Evolutionary conservation across 1,284 basidiomycete species (phyloP).

Genomic region (Melampsora abietis-canadensis): DNA sequence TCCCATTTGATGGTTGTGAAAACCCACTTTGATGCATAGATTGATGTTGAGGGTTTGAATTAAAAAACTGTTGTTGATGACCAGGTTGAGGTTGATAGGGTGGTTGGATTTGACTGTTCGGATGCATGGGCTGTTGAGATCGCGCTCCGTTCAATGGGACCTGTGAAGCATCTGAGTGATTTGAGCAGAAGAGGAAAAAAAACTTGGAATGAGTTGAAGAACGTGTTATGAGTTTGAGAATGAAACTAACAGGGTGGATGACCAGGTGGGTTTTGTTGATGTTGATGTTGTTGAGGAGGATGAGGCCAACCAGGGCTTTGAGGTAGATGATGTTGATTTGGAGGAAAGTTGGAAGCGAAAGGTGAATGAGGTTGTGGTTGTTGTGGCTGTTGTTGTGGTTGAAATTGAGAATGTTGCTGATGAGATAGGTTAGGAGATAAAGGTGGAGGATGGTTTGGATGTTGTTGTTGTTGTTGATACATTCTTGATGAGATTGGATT

Average conservation of each 20-base stretch:
- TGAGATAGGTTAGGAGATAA: not conserved
- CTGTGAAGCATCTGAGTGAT: not conserved
- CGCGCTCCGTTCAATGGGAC: not conserved
- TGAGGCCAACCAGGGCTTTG: not conserved
- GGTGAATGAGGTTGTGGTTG: constrained; percentile 5
- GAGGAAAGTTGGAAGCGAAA: not conserved
- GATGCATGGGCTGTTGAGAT: not conserved
- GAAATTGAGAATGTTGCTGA: constrained; percentile 12
- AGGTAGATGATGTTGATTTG: not conserved
- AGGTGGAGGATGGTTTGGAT: not conserved
- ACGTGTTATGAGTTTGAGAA: not conserved
- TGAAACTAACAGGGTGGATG: not conserved
- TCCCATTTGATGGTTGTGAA: not conserved
- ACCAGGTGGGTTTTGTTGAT: not conserved
- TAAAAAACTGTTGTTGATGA: not conserved
- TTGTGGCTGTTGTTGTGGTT: constrained; percentile 29
- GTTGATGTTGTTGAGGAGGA: not conserved
- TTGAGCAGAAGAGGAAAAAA: not conserved
- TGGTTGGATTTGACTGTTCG: not conserved
- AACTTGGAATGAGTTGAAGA: too few relatives aligned
- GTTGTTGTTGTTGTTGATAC: constrained; percentile 22
- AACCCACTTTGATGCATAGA: not conserved
- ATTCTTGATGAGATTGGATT: not conserved
- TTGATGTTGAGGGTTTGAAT: not conserved
- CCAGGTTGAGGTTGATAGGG: not conserved